These are phyloP conservation scores for Allodekkera sacchari DNA, from an alignment of 805 yeast species.

Conservation along the genomic window DNA sequence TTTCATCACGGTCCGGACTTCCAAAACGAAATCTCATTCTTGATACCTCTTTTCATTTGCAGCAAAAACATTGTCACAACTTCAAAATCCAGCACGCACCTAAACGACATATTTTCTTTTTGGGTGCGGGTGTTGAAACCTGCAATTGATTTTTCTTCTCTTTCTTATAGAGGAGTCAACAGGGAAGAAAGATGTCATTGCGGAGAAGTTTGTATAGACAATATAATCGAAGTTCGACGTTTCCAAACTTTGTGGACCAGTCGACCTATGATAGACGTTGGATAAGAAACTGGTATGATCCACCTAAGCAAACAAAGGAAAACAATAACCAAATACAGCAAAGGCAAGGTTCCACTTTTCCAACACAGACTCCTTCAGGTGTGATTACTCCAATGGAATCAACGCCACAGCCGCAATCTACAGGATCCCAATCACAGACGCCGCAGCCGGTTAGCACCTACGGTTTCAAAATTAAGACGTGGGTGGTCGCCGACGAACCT, in stretches of 20 bases:
- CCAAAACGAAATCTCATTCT: too few species aligned
- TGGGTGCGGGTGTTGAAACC: too few species aligned
- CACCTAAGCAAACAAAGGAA: slow-evolving; percentile 12
- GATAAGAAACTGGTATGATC: slow-evolving; percentile 26
- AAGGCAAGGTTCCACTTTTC: slow-evolving; percentile 1
- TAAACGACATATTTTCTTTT: too few species aligned
- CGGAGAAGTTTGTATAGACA: slow-evolving; percentile 29
- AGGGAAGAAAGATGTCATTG: slow-evolving; percentile 18
- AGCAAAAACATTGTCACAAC: too few species aligned
- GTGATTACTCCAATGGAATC: slow-evolving; percentile 15
- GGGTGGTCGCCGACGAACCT: slow-evolving; percentile 18
- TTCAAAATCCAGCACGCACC: too few species aligned
- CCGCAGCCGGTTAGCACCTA: slow-evolving; percentile 21
- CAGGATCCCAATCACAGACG: slow-evolving; percentile 17
- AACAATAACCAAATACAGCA: slow-evolving; percentile 1
- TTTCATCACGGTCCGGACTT: too few species aligned
- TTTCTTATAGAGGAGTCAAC: slow-evolving; percentile 18
- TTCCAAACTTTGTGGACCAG: slow-evolving; percentile 10
- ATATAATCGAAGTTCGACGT: slow-evolving; percentile 18
- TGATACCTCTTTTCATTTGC: too few species aligned
- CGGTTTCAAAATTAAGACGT: slow-evolving; percentile 25
- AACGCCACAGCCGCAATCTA: slow-evolving; percentile 19
- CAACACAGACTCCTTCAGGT: slow-evolving; percentile 14
- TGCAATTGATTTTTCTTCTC: too few species aligned
- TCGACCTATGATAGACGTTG: slow-evolving; percentile 20